These are phyloP conservation scores for Asterophora parasitica DNA, from an alignment of 768 basidiomycete genomes.

Conservation along the genomic window DNA sequence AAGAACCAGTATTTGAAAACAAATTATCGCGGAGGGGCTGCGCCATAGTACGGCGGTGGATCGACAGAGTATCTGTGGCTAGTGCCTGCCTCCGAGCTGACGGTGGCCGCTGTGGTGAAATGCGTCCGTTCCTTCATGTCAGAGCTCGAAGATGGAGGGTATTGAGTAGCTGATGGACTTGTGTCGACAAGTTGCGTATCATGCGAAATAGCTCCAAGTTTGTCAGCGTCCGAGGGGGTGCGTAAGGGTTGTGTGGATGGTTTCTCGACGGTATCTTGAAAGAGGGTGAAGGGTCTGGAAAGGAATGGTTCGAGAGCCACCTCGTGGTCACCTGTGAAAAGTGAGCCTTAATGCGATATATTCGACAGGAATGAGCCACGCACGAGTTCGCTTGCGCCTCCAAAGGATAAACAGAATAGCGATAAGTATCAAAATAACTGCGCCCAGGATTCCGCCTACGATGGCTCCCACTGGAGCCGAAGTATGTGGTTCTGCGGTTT, in stretches of 20 bases:
- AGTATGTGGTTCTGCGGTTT: too few relatives aligned
- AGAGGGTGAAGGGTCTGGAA: conserved; percentile 1
- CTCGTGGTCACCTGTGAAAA: not conserved
- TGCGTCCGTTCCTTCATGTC: not conserved
- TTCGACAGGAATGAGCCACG: not conserved
- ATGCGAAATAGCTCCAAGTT: too few relatives aligned
- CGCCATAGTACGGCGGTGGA: conserved; percentile 1
- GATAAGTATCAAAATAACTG: conserved; percentile 1
- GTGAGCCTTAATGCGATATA: not conserved
- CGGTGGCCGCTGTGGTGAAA: not conserved
- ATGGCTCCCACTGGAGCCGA: too few relatives aligned
- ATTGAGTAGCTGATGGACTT: not conserved
- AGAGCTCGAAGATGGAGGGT: not conserved
- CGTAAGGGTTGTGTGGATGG: not conserved
- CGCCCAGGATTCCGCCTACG: conserved; percentile 7
- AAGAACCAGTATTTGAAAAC: too few relatives aligned
- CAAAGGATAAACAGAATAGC: not conserved
- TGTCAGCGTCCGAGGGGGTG: not conserved
- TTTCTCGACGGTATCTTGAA: conserved; percentile 2
- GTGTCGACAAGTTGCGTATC: too few relatives aligned
- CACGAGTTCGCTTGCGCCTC: conserved; percentile 1
- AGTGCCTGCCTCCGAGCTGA: not conserved
- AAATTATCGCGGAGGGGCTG: too few relatives aligned
- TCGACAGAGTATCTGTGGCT: not conserved
- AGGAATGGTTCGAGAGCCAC: conserved; percentile 1